These are phyloP conservation scores for Termitomyces sp. DNA, from an alignment of 768 basidiomycete species.

Conservation along the genomic window DNA sequence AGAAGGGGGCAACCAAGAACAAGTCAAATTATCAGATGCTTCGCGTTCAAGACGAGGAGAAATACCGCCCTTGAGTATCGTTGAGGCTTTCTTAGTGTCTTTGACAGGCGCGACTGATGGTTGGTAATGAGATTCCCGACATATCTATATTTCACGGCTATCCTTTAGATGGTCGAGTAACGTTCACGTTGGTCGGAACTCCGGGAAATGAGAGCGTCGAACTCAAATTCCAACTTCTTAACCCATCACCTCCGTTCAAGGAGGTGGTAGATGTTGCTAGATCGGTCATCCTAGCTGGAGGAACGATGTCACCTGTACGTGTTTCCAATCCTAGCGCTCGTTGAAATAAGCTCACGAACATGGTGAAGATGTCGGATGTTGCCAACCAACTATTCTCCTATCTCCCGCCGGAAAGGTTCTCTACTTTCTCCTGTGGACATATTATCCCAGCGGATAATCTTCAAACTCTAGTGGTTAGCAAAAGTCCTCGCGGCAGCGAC, in stretches of 20 bases:
- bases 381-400: constrained; percentile 74
- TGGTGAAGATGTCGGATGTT: constrained; percentile 79
- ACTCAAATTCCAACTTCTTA: constrained; percentile 89
- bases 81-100: constrained; percentile 77
- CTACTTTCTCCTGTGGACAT: constrained; percentile 88
- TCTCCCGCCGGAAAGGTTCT: constrained; percentile 58
- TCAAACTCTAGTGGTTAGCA: constrained; percentile 68
- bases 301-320: constrained; percentile 96
- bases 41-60: constrained; percentile 34
- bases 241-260: constrained; percentile 83
- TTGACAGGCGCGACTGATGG: constrained; percentile 80
- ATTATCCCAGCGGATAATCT: constrained; percentile 84
- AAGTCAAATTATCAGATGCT: neutral
- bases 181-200: constrained; percentile 46
- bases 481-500: constrained; percentile 70
- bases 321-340: neutral
- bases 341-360: neutral
- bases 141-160: neutral
- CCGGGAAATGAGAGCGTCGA: constrained; percentile 48
- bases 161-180: constrained; percentile 71
- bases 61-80: constrained; percentile 74
- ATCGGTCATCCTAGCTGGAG: constrained; percentile 89
- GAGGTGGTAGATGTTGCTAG: constrained; percentile 82
- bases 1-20: neutral
- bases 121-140: constrained; percentile 22